These are phyloP conservation scores for Platanthera zijinensis DNA, from an alignment of 106 monocot genomes.

Conservation along the genomic window DNA sequence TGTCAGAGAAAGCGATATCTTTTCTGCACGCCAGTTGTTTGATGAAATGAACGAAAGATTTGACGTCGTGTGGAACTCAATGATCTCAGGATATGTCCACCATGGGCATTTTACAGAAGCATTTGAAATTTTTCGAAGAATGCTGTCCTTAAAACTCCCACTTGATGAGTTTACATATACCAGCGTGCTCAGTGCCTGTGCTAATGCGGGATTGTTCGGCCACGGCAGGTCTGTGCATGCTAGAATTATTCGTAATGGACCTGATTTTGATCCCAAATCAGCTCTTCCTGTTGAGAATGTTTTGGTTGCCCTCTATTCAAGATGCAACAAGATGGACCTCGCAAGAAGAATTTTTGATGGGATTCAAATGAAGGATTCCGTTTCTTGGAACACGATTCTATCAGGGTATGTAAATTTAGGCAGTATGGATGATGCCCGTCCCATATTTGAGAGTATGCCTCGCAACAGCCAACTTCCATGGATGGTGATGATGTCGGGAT, in stretches of 20 bases:
- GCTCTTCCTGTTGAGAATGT: constrained; percentile 63
- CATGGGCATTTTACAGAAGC: constrained; percentile 49
- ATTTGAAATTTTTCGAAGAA: constrained; percentile 62
- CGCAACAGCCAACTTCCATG: constrained; percentile 55
- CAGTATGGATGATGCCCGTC: constrained; percentile 33
- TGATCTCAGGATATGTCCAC: constrained; percentile 92
- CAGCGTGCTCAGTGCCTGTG: constrained; percentile 75
- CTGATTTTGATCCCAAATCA: constrained; percentile 33
- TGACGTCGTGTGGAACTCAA: constrained; percentile 90
- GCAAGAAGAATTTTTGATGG: constrained; percentile 55
- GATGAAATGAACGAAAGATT: constrained; percentile 51
- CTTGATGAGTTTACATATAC: constrained; percentile 90
- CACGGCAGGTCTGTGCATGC: constrained; percentile 76
- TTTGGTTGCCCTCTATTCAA: constrained; percentile 68
- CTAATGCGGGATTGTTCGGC: constrained; percentile 35
- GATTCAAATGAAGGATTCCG: constrained; percentile 54
- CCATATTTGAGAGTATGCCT: constrained; percentile 53
- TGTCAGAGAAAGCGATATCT: constrained; percentile 43
- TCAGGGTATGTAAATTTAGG: constrained; percentile 52
- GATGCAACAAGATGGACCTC: constrained; percentile 33
- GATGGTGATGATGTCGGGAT: constrained; percentile 84
- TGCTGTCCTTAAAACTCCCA: constrained; percentile 31
- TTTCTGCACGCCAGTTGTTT: constrained; percentile 44
- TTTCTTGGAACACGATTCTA: constrained; percentile 93
- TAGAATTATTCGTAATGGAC: constrained; percentile 38